phyloP scores from a whole-genome alignment of 2,329 filamentous ascomycete species.

The Pseudopithomyces chartarum region DNA sequence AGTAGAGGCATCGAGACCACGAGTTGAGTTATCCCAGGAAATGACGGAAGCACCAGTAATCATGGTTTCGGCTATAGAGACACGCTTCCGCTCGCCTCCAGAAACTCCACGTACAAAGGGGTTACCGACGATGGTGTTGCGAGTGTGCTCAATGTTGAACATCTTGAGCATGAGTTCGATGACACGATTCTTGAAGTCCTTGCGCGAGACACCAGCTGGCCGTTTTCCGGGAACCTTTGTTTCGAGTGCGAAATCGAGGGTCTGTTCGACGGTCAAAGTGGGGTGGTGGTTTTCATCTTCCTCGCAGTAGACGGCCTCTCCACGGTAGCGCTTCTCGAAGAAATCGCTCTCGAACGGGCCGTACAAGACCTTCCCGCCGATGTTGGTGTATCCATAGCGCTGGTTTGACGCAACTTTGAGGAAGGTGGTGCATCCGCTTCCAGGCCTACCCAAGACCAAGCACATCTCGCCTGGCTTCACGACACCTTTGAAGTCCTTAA shows the following conservation, averaged over 20 bases:
- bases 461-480: constrained; percentile 81
- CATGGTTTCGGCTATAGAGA: constrained; percentile 84
- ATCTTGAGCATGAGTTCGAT: constrained; percentile 78
- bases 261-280: constrained; percentile 86
- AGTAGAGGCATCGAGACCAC: constrained; percentile 55
- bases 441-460: constrained; percentile 78
- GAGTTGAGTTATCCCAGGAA: constrained; percentile 63
- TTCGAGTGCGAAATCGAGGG: constrained; percentile 81
- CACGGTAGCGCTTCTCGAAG: constrained; percentile 73
- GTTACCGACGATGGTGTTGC: constrained; percentile 83
- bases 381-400: constrained; percentile 62
- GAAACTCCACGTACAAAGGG: constrained; percentile 79
- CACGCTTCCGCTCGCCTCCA: constrained; percentile 79
- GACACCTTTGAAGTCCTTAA: constrained; percentile 70
- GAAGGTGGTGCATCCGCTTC: constrained; percentile 62
- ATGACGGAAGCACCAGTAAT: constrained; percentile 72
- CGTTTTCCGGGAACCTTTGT: constrained; percentile 83
- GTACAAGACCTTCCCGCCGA: constrained; percentile 75
- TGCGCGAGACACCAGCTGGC: constrained; percentile 72
- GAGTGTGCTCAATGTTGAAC: constrained; percentile 92
- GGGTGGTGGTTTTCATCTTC: constrained; percentile 87
- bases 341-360: constrained; percentile 73
- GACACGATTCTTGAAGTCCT: constrained; percentile 77
- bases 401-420: constrained; percentile 61
- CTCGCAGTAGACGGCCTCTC: constrained; percentile 84